phyloP scores from a whole-genome alignment of 176 grass and related monocot genomes.

The Hyparrhenia diplandra region DNA sequence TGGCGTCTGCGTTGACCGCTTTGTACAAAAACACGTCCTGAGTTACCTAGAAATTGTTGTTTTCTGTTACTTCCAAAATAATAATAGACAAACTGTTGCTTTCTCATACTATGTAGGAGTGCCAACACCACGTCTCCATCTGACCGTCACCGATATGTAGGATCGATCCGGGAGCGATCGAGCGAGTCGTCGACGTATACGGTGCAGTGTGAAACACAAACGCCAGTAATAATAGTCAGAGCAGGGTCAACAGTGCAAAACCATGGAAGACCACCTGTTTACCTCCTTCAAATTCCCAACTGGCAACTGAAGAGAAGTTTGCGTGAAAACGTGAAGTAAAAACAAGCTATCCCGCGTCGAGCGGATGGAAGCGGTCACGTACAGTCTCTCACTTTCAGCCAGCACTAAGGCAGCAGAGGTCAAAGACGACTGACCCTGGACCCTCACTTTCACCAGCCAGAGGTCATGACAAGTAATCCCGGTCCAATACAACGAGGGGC shows the following conservation, averaged over 20 bases:
- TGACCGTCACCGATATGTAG: neutral
- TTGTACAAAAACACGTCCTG: too few relatives aligned
- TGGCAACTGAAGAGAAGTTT: neutral
- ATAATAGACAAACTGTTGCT: too few relatives aligned
- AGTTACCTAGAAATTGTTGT: neutral
- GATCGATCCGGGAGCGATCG: too few relatives aligned
- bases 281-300: neutral
- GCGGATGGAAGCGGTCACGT: neutral
- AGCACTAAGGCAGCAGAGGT: too few relatives aligned
- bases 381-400: neutral
- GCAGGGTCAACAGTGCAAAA: neutral
- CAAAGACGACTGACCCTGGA: neutral
- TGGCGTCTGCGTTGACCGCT: too few relatives aligned
- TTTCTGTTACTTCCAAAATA: too few relatives aligned
- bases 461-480: neutral
- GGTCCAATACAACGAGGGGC: neutral
- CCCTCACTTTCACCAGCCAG: neutral
- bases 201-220: too few relatives aligned
- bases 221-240: neutral
- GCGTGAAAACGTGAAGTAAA: neutral
- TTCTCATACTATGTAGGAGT: neutral
- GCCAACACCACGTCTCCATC: neutral
- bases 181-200: neutral
- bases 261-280: neutral
- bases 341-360: neutral